phyloP scores from a whole-genome alignment of 768 basidiomycete species.

The Kondoa subrosea region DNA sequence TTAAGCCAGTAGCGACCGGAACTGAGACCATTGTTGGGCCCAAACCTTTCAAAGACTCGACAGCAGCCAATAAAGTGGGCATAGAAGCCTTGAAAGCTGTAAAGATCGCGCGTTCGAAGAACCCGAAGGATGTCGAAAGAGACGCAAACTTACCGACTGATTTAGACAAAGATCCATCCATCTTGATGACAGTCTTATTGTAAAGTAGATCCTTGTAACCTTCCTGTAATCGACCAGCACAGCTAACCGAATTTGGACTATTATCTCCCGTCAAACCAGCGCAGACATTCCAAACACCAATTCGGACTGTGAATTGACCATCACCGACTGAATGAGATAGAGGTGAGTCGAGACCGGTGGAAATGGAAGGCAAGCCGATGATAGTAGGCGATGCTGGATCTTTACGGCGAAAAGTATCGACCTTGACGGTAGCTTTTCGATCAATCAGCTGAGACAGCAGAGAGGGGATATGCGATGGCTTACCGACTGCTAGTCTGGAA shows the following conservation, averaged over 20 bases:
- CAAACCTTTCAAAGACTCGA: background rate
- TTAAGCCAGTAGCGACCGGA: background rate
- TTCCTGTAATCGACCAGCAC: background rate
- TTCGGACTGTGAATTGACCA: background rate
- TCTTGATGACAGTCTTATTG: background rate
- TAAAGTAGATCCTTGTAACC: background rate
- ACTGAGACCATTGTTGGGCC: background rate
- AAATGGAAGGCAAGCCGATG: background rate
- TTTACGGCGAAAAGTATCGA: background rate
- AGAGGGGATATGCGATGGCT: background rate
- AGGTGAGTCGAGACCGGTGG: background rate
- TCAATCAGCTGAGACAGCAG: background rate
- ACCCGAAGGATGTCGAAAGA: background rate
- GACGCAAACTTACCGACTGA: background rate
- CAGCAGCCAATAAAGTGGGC: background rate
- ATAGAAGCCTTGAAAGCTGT: background rate
- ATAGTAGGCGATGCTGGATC: background rate
- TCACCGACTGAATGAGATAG: background rate
- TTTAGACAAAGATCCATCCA: background rate
- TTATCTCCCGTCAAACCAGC: background rate
- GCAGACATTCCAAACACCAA: background rate
- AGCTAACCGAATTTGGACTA: background rate
- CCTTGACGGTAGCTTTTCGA: background rate
- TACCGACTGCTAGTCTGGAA: background rate
- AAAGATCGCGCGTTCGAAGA: background rate